Base-by-base conservation (phyloP, 1,139 yeast genomes). In the Pichia sp. region DNA sequence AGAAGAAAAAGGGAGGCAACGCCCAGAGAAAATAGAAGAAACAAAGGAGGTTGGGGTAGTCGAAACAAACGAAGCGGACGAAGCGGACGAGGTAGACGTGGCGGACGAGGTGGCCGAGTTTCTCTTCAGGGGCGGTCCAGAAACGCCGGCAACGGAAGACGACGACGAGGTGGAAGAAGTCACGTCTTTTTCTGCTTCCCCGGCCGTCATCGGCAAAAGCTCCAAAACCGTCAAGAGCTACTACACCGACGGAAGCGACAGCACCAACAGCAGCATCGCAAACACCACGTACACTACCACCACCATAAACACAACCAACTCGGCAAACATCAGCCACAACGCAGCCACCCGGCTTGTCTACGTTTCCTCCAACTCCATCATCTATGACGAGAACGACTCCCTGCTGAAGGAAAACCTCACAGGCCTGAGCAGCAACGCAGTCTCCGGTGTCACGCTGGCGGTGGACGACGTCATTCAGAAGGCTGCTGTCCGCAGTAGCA, bases 401-500 rank as follows among this genome's bases (percentile, higher is more conserved):
- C 48, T n/a, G 38, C 34, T 45, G 32, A 45, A 16, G 38, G 48
- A 16, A 26, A 29, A 19, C 40, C 13, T 15, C 31, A n/a, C 34
- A 7, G 48, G 38, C 19, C 19, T 45, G 29, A 45, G 48, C 19
- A 29, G 48, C 38, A 31, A n/a, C 26, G 40, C 48, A 4, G 38
- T 30, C 8, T 45, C 48, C 26, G 48, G 29, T 8, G 48, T 45
- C 6, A 45, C 48, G 26, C n/a, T 29, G 26, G 48, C 48, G 11
- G 16, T 30, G n/a, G 48, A 45, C 15, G 48, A 45, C 26, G 19
- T 30, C 38, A 19, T 31, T 7, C 48, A 30, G 26, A 23, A 23
- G 26, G 26, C 26, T 16, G 31, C 23, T 32, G 48, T 15, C 31
- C 36, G 16, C 11, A 7, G 19, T 11, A 6, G 11, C 11, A 45